A percentile compares a stretch with the other conserved stretches of the same genome.
phyloP scores from a whole-genome alignment of 1,139 yeast genomes.

The Saccharomycopsis hybrid region DNA sequence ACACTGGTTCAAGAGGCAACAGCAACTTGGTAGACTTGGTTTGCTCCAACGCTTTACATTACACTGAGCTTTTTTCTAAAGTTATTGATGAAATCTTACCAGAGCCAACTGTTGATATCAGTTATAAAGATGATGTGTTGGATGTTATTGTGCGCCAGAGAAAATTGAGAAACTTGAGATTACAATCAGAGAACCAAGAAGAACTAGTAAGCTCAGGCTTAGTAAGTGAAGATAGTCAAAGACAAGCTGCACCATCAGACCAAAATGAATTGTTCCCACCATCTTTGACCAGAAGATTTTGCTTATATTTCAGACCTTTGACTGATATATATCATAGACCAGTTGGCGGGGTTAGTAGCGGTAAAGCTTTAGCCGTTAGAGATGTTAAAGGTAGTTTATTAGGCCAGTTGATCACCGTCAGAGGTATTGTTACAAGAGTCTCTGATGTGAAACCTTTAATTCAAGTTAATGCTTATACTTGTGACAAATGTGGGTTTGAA shows the following conservation, averaged over 20 bases:
- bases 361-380: constrained; percentile 75
- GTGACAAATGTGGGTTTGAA: constrained; percentile 97
- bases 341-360: constrained; percentile 28
- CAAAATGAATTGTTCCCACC: constrained; percentile 63
- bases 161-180: constrained; percentile 68
- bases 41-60: constrained; percentile 68
- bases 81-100: constrained; percentile 83
- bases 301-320: constrained; percentile 79
- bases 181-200: constrained; percentile 59
- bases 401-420: constrained; percentile 81
- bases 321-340: constrained; percentile 31
- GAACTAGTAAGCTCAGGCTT: constrained; percentile 35
- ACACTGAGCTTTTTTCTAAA: constrained; percentile 66
- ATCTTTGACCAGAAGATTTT: constrained; percentile 78
- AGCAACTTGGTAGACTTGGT: constrained; percentile 50
- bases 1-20: constrained; percentile 23
- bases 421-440: constrained; percentile 94
- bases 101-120: constrained; percentile 63
- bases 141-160: constrained; percentile 93
- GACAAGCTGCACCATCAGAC: constrained; percentile 12
- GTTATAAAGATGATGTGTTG: constrained; percentile 82
- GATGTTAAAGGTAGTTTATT: constrained; percentile 78
- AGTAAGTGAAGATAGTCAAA: constrained; percentile 28
- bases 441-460: constrained; percentile 82
- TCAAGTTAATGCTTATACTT: constrained; percentile 79